Percentiles rank a stretch among this genome's conserved stretches.
phyloP scores from a whole-genome alignment of 2,329 filamentous ascomycete species.

The Sporothrix inflata region DNA sequence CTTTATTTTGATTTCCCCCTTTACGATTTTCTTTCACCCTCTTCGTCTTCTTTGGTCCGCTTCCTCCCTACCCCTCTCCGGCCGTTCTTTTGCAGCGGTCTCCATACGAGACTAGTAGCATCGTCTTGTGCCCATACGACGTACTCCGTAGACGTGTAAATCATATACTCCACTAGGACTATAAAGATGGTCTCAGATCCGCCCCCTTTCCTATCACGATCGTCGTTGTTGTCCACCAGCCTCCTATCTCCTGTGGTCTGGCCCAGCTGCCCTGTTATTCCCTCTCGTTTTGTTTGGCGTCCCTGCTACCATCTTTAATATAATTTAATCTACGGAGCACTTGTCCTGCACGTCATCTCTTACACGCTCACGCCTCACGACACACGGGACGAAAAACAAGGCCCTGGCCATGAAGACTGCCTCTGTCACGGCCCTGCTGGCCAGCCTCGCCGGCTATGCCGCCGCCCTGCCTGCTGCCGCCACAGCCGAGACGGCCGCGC shows the following conservation, averaged over 20 bases:
- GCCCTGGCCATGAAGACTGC: constrained; percentile 1
- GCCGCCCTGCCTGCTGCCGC: background rate
- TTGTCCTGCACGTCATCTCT: background rate
- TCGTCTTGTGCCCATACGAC: background rate
- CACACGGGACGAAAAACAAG: background rate
- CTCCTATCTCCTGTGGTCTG: constrained; percentile 1
- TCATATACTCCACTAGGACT: background rate
- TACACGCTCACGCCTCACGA: background rate
- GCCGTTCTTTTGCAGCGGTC: background rate
- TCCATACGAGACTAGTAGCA: background rate
- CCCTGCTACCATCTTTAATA: background rate
- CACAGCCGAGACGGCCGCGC: background rate
- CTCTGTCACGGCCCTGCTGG: background rate
- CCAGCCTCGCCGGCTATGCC: constrained; percentile 7
- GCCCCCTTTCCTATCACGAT: background rate
- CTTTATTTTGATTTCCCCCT: background rate
- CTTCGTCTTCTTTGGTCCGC: too few relatives aligned
- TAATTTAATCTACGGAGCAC: background rate
- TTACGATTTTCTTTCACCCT: background rate
- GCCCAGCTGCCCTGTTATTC: background rate
- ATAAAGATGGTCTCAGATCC: constrained; percentile 15
- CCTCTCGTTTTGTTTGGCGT: background rate
- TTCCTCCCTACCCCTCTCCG: background rate
- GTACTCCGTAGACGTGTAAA: background rate
- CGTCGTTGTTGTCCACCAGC: constrained; percentile 8